Percentiles rank a stretch among this genome's conserved stretches.
These are phyloP conservation scores for Cylindrodendrum hubeiense DNA, from an alignment of 2,329 filamentous ascomycete species.

Conservation along the genomic window DNA sequence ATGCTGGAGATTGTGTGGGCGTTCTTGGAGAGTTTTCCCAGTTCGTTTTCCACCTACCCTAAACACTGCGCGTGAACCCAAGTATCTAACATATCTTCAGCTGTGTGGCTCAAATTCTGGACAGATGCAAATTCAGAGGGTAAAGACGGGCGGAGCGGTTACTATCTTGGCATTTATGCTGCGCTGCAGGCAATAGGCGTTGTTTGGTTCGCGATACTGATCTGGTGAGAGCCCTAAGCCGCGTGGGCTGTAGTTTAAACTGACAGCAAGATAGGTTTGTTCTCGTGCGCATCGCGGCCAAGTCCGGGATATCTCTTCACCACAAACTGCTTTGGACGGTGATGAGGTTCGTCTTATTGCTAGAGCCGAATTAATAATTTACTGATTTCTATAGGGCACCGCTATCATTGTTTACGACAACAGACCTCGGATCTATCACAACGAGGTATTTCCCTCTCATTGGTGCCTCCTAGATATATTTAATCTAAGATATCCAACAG, in stretches of 20 bases:
- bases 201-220: conserved; percentile 36
- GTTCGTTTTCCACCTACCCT: conserved; percentile 27
- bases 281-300: conserved; percentile 43
- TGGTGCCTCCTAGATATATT: not conserved
- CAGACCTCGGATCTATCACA: conserved; percentile 55
- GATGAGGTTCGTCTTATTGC: conserved; percentile 18
- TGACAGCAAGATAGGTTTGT: conserved; percentile 41
- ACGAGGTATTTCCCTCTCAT: conserved; percentile 48
- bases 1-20: conserved; percentile 41
- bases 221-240: conserved; percentile 28
- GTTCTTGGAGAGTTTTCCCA: conserved; percentile 46
- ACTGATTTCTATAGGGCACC: conserved; percentile 49
- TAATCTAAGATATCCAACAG: conserved; percentile 32
- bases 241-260: not conserved
- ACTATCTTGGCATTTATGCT: conserved; percentile 44
- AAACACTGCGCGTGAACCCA: not conserved
- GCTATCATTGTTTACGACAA: conserved; percentile 54
- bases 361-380: not conserved
- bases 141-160: conserved; percentile 16
- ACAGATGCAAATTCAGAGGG: conserved; percentile 35
- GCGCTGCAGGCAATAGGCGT: conserved; percentile 38
- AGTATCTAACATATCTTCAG: conserved; percentile 22
- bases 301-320: conserved; percentile 44
- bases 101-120: conserved; percentile 50
- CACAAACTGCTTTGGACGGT: conserved; percentile 40